These are phyloP conservation scores for Priceomyces castillae DNA, from an alignment of 805 yeast species.

Conservation along the genomic window DNA sequence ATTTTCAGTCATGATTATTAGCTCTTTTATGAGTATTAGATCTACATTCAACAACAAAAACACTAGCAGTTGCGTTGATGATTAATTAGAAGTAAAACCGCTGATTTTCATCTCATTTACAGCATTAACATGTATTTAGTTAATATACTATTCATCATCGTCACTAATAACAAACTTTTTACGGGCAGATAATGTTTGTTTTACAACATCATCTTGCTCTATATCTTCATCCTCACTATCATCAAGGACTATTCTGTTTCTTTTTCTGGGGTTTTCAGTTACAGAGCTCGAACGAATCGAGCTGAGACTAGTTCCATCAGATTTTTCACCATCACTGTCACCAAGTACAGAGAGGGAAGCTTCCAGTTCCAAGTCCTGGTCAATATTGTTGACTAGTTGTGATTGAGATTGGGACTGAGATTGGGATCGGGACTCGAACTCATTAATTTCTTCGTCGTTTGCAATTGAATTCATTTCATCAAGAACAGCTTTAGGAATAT, in stretches of 20 bases:
- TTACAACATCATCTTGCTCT: slow-evolving; percentile 2
- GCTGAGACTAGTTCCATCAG: neutral
- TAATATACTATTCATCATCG: slow-evolving; percentile 11
- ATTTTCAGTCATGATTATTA: slow-evolving; percentile 67
- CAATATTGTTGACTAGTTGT: neutral
- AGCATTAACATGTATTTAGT: neutral
- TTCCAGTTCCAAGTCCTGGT: neutral
- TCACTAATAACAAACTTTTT: slow-evolving; percentile 15
- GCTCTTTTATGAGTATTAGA: slow-evolving; percentile 71
- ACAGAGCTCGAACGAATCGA: neutral
- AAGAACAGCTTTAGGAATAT: neutral
- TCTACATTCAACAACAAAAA: slow-evolving; percentile 37
- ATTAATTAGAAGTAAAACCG: slow-evolving; percentile 11
- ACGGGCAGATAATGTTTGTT: neutral
- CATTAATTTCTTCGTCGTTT: neutral
- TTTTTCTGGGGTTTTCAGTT: slow-evolving; percentile 14
- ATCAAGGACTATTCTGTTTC: slow-evolving; percentile 22
- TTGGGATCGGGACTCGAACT: neutral
- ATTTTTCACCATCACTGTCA: slow-evolving; percentile 12
- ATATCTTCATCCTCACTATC: slow-evolving; percentile 27
- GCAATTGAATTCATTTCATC: neutral
- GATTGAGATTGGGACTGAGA: neutral
- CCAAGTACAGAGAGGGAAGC: neutral
- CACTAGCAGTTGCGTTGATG: slow-evolving; percentile 50
- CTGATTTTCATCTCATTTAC: slow-evolving; percentile 11